A percentile compares a stretch with the other conserved stretches of the same genome.
phyloP scores from a whole-genome alignment of 163 green algal genomes.

The Scenedesmus sp. region DNA sequence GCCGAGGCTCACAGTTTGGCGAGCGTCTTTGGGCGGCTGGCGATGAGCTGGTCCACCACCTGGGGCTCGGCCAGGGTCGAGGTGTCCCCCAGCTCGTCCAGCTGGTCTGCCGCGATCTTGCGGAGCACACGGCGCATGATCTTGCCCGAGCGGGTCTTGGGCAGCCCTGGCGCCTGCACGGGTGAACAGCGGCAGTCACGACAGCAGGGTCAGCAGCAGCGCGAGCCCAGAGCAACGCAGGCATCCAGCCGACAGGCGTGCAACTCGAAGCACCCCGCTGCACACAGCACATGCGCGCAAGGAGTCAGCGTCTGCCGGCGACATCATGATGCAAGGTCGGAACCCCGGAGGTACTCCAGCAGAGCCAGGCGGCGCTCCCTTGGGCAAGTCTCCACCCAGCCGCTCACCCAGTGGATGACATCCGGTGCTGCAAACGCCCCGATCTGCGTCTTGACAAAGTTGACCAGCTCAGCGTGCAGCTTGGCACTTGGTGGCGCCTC shows the following conservation, averaged over 20 bases:
- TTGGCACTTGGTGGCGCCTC: slow-evolving; percentile 54
- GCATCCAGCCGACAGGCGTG: not conserved
- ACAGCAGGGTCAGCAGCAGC: not conserved
- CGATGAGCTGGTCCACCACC: slow-evolving; percentile 72
- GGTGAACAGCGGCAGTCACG: not conserved
- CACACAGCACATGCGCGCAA: not conserved
- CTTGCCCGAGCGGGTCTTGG: slow-evolving; percentile 93
- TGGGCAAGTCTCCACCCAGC: not conserved
- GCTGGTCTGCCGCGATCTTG: slow-evolving; percentile 87
- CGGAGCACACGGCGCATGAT: slow-evolving; percentile 97
- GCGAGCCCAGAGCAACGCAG: not conserved
- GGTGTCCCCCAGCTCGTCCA: slow-evolving; percentile 89
- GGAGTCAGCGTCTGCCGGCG: not conserved
- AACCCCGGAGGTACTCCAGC: too few species aligned
- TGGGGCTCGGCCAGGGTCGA: slow-evolving; percentile 87
- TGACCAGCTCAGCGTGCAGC: slow-evolving; percentile 76
- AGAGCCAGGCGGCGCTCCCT: not conserved
- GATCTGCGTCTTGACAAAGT: slow-evolving; percentile 76
- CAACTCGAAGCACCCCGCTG: not conserved
- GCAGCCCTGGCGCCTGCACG: slow-evolving; percentile 67
- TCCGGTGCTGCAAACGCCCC: slow-evolving; percentile 93
- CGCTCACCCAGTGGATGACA: slow-evolving; percentile 87
- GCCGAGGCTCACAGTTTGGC: slow-evolving; percentile 16
- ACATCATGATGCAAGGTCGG: too few species aligned
- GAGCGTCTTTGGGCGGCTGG: slow-evolving; percentile 55